phyloP scores from a whole-genome alignment of 2,329 filamentous ascomycete genomes.

The Fonsecaea monophora region DNA sequence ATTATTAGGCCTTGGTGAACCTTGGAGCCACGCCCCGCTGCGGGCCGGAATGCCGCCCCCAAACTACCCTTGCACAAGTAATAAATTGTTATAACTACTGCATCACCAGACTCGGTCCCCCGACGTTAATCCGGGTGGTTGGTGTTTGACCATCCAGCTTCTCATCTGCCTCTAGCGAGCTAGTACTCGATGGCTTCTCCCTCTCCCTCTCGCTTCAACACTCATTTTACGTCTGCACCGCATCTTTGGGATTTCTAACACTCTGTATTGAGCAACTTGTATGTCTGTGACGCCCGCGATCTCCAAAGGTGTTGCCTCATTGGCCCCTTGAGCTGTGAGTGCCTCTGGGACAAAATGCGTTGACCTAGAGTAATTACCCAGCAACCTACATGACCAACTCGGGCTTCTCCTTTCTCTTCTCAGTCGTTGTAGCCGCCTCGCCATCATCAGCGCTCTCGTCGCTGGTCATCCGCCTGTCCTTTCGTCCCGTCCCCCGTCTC shows the following conservation, averaged over 20 bases:
- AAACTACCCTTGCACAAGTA: background rate
- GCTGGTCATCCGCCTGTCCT: background rate
- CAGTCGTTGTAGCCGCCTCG: background rate
- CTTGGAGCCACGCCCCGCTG: background rate
- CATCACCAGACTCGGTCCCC: background rate
- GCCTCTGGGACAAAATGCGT: too few species aligned
- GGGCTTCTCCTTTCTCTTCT: conserved; percentile 24
- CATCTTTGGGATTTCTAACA: background rate
- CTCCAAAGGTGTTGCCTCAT: too few species aligned
- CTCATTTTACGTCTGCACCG: too few species aligned
- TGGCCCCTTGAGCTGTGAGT: too few species aligned
- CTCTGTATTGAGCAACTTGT: background rate
- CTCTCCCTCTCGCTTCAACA: background rate
- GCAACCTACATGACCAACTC: conserved; percentile 12
- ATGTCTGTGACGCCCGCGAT: too few species aligned
- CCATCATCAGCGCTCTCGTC: background rate
- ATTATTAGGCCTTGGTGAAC: background rate
- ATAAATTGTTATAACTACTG: background rate
- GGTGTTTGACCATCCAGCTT: conserved; percentile 22
- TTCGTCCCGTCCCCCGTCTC: background rate
- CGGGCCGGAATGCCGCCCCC: background rate
- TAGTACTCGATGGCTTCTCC: too few species aligned
- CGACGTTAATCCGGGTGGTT: conserved; percentile 24
- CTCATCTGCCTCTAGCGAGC: background rate
- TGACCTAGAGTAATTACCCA: background rate